Evolutionary conservation across 1,139 yeast genomes (phyloP), one percentile per base, ranked within the genome.

Genomic region (Hansenula sp.): DNA sequence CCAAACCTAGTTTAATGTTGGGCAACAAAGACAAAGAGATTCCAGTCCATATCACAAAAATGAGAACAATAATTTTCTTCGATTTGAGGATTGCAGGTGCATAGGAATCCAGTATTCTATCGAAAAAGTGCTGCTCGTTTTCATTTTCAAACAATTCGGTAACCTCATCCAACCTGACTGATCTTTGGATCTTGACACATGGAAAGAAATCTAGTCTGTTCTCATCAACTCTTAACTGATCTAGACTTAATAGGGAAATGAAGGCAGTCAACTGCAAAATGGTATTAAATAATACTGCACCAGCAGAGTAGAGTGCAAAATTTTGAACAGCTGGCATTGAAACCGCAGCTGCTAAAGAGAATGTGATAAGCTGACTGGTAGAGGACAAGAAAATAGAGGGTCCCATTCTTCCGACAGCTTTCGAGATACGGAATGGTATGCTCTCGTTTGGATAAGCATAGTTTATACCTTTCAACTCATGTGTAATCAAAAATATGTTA

Each of bases 321-420:
- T 91, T 93, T 50, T 84, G 76, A 9, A 91, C 98, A 0, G 98
- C 98, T 3, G 98, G 98, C 97, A 91, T 93, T 16, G 82, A 76
- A 7, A 93, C 98, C 8, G 72, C 65, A 0, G 95, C 74, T 0
- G 96, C 96, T 38, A 93, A 68, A 10, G 81, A 66, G 59, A 93
- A 90, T 60, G 96, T 86, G 6, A 81, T 68, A 9, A 84, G 72
- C 57, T 93, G 97, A 42, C 93, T 77, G 0, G 81, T 53, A 0
- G 96, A 82, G 44, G 96, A 84, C 19, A 88, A 70, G 21, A 88
- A 61, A 49, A 95, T 89, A 18, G 96, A 86, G 0, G 99, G 97
- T 0, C 97, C 96, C 51, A 91, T 80, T 47, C 78, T 72, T 1
- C 82, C 79, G 47, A 91, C 68, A 0, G 96, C 77, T 36, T 72